phyloP scores from a whole-genome alignment of 225 moss, liverwort and hornwort species.

The Straminergon stramineum region DNA sequence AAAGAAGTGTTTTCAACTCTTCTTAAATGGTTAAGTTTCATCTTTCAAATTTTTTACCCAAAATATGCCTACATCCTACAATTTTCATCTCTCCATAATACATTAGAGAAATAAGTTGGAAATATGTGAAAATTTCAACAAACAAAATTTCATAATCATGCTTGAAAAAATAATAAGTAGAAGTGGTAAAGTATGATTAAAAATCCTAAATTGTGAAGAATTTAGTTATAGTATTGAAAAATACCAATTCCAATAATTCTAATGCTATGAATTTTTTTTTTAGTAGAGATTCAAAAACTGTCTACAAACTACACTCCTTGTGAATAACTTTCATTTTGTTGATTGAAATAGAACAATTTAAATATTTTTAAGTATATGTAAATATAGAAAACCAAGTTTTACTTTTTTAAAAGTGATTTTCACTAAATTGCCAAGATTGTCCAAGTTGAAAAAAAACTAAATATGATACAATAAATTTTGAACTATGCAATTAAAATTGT shows the following conservation, averaged over 20 bases:
- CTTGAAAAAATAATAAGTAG: not conserved
- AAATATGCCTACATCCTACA: not conserved
- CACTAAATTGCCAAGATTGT: accelerated
- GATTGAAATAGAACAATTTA: too few relatives aligned
- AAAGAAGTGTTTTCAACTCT: not conserved
- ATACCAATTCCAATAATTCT: not conserved
- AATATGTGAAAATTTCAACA: not conserved
- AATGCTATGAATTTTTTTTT: not conserved
- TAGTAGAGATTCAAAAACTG: too few relatives aligned
- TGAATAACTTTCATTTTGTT: not conserved
- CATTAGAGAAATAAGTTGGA: not conserved
- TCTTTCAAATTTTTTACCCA: not conserved
- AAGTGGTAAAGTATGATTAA: not conserved
- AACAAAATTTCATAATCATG: not conserved
- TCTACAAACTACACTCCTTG: accelerated
- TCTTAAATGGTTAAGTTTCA: not conserved
- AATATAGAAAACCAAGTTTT: not conserved
- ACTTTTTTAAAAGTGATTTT: not conserved
- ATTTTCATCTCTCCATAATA: not conserved
- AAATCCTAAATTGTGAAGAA: not conserved
- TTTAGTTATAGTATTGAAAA: not conserved
- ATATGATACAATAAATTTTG: not conserved
- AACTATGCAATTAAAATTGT: not conserved
- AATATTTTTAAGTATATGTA: not conserved
- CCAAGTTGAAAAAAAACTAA: not conserved